phyloP scores from a whole-genome alignment of 2,329 filamentous ascomycete genomes.

The Drechslerella dactyloides region DNA sequence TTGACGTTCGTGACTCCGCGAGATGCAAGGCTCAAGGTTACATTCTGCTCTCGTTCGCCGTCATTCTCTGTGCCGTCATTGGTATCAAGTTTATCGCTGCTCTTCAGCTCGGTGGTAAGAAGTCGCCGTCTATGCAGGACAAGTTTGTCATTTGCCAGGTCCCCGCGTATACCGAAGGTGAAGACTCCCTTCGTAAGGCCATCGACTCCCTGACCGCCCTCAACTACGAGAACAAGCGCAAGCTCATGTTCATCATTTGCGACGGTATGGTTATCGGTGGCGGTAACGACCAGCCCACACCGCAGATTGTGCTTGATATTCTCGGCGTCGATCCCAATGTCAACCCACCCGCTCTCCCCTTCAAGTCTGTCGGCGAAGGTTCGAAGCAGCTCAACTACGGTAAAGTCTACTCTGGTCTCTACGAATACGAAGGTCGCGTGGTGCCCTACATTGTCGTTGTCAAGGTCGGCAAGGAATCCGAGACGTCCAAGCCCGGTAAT shows the following conservation, averaged over 20 bases:
- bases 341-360: slow-evolving; percentile 89
- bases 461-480: slow-evolving; percentile 96
- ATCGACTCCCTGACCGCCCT: slow-evolving; percentile 92
- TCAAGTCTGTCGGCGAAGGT: slow-evolving; percentile 88
- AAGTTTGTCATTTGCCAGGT: slow-evolving; percentile 99
- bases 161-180: slow-evolving; percentile 95
- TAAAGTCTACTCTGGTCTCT: slow-evolving; percentile 97
- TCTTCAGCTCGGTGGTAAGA: slow-evolving; percentile 89
- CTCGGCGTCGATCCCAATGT: slow-evolving; percentile 96
- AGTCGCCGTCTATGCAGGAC: slow-evolving; percentile 86
- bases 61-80: slow-evolving; percentile 81
- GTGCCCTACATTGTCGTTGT: slow-evolving; percentile 95
- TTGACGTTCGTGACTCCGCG: slow-evolving; percentile 79
- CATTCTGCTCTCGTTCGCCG: slow-evolving; percentile 83
- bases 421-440: slow-evolving; percentile 85
- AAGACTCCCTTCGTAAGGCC: slow-evolving; percentile 90
- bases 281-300: slow-evolving; percentile 94
- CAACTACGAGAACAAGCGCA: slow-evolving; percentile 97
- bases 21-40: slow-evolving; percentile 89
- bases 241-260: slow-evolving; percentile 94
- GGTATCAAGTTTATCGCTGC: slow-evolving; percentile 88
- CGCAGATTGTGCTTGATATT: slow-evolving; percentile 96
- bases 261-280: slow-evolving; percentile 96
- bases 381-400: slow-evolving; percentile 96
- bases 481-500: slow-evolving; percentile 95